Evolutionary conservation across 202 grass and related monocot species (phyloP).

Genomic region (Zoysia matrella): DNA sequence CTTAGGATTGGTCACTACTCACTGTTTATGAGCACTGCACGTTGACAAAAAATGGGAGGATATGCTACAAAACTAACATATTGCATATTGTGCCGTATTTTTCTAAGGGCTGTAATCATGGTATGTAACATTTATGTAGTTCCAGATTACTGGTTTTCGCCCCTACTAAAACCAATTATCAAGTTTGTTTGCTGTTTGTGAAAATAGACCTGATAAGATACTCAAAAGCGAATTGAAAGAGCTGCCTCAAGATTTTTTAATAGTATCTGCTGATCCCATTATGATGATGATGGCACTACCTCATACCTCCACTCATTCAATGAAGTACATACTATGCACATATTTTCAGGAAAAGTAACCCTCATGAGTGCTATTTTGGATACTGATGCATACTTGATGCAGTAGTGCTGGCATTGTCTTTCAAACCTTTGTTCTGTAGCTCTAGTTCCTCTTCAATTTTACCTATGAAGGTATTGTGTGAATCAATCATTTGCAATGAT

Average conservation of each 20-base stretch:
- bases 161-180: constrained; percentile 2
- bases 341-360: not conserved
- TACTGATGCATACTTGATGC: too few species aligned
- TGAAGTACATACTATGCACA: constrained; percentile 8
- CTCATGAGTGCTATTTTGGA: constrained; percentile 17
- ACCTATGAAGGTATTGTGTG: not conserved
- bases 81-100: not conserved
- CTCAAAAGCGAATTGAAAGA: not conserved
- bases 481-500: constrained; percentile 9
- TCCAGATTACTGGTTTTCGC: not conserved
- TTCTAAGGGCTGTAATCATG: not conserved
- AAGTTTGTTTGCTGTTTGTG: not conserved
- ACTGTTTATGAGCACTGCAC: too few species aligned
- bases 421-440: not conserved
- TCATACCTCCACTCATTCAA: constrained; percentile 9
- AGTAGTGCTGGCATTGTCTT: constrained; percentile 1
- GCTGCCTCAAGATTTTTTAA: constrained; percentile 3
- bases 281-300: not conserved
- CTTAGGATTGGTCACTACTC: too few species aligned
- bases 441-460: constrained; percentile 1
- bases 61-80: not conserved
- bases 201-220: constrained; percentile 18
- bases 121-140: not conserved
- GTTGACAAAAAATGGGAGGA: not conserved
- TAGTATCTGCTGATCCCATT: constrained; percentile 2